Percentiles rank a stretch among this genome's conserved stretches.
Conservation (phyloP, 1,139 yeast species). For the Suhomyces maxii region DNA sequence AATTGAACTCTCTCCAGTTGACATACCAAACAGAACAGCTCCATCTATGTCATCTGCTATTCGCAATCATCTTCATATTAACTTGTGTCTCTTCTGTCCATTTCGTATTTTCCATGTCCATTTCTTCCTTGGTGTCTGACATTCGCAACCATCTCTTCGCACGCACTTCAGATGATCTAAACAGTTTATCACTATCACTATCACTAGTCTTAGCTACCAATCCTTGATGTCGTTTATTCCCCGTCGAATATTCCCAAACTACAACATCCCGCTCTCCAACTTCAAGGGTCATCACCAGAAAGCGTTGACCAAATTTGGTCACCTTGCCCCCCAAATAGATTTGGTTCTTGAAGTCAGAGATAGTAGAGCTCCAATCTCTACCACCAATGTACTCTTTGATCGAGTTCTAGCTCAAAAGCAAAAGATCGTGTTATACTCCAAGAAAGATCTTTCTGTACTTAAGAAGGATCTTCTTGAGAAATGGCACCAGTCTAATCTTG, state of each 20-base stretch:
- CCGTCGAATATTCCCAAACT: conserved; percentile 59
- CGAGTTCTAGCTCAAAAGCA: conserved; percentile 59
- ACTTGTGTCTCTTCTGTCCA: too few relatives aligned
- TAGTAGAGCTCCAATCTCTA: conserved; percentile 82
- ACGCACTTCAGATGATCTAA: not conserved
- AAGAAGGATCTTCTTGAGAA: conserved; percentile 36
- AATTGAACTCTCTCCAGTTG: too few relatives aligned
- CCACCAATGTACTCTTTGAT: conserved; percentile 80
- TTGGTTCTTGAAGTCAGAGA: conserved; percentile 83
- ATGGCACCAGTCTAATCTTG: conserved; percentile 56
- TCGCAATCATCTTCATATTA: too few relatives aligned
- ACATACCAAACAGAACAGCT: too few relatives aligned
- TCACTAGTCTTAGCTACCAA: not conserved
- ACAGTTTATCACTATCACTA: too few relatives aligned
- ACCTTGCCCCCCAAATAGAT: conserved; percentile 78
- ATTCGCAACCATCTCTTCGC: not conserved
- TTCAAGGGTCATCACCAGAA: conserved; percentile 91
- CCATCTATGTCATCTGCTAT: too few relatives aligned
- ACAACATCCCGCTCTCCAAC: conserved; percentile 69
- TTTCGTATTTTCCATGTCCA: too few relatives aligned
- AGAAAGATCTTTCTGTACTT: conserved; percentile 53
- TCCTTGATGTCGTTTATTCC: conserved; percentile 42
- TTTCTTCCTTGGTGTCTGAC: not conserved
- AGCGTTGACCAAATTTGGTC: conserved; percentile 70
- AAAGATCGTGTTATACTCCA: conserved; percentile 66